Percentiles rank a stretch among this genome's conserved stretches.
These are phyloP conservation scores for Cercospora janseana DNA, from an alignment of 2,329 filamentous ascomycete genomes.

Conservation along the genomic window DNA sequence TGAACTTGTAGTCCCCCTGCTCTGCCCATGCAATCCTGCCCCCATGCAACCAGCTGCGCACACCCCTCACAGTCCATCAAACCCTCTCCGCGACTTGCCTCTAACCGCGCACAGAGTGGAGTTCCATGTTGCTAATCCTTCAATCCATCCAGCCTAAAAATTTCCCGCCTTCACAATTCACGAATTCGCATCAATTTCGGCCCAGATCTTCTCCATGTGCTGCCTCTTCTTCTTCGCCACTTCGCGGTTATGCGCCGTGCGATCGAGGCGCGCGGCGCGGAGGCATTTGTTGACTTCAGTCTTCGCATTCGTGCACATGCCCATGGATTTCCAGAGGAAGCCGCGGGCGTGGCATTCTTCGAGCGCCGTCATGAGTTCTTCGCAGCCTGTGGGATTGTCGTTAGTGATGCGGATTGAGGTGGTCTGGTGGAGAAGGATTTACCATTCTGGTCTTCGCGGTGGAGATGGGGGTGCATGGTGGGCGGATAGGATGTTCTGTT, in stretches of 20 bases:
- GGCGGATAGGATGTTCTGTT: not conserved
- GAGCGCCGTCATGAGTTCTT: conserved; percentile 87
- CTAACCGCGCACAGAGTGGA: not conserved
- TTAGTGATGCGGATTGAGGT: conserved; percentile 13
- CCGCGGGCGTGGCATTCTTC: conserved; percentile 93
- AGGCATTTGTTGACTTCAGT: conserved; percentile 81
- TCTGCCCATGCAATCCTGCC: no score
- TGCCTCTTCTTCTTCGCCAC: conserved; percentile 67
- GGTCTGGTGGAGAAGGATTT: not conserved
- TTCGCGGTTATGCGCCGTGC: conserved; percentile 73
- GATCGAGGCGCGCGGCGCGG: conserved; percentile 73
- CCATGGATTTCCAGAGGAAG: conserved; percentile 86
- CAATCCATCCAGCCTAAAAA: not conserved
- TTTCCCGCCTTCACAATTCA: conserved; percentile 38
- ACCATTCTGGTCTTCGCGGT: conserved; percentile 90
- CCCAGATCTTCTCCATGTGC: conserved; percentile 74
- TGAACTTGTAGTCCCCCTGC: no score
- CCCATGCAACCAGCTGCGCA: not conserved
- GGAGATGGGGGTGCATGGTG: conserved; percentile 92
- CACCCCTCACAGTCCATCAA: not conserved
- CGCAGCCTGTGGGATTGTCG: conserved; percentile 68
- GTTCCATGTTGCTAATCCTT: not conserved
- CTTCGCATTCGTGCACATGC: conserved; percentile 88
- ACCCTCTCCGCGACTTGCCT: not conserved
- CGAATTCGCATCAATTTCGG: conserved; percentile 71